Base-by-base conservation (phyloP, 2,329 filamentous ascomycete genomes). In the Hymenoscyphus infarciens region DNA sequence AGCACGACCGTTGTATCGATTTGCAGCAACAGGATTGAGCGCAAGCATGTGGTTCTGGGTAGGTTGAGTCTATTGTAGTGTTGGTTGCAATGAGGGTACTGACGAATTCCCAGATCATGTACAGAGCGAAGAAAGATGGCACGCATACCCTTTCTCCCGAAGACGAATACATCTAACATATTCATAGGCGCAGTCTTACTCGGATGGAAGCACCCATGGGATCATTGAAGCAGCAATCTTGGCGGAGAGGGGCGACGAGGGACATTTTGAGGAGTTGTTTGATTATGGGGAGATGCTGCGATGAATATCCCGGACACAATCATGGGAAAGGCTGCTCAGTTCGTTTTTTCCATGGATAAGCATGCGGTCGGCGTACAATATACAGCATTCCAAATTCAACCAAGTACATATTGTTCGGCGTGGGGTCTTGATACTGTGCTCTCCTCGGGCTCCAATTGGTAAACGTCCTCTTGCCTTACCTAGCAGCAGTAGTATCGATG, bases 1-100 rank as follows among this genome's bases (percentile, higher is more conserved):
- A 38, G 83, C 79, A 57, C 82, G 85, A 66, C 86, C 86, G 55
- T 74, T 97, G 69, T 97, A 98, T 82, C 87, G 91, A 75, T 89
- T 94, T 77, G 85, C 88, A 63, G 94, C 91, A 56, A 97, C 92
- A 54, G 91, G 88, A 66, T 83, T 99, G 67, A 91, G 92, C 70
- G 95, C 95, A 61, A 91, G 90, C 80, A 99, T 98, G 95, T 99
- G 95, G 95, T 98, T 99, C 80, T 99, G 95, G 78, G 93, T 98
- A 85, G 75, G 89, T 81, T 61, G 64, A 56, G 63, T 55, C 6
- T 27, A n/a, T 16, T 29, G 7, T n/a, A 13, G 15, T 5, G 15
- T 15, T 15, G n/a, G 1, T 25, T 25, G n/a, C 2, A n/a, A 19
- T 25, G 15, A 13, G 22, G 16, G 56, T 61, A 59, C 66, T 73